A percentile compares a stretch with the other conserved stretches of the same genome.
These are phyloP conservation scores for Nannochloropsis oceanica DNA, from an alignment of 108 stramenopile species.

Conservation along the genomic window DNA sequence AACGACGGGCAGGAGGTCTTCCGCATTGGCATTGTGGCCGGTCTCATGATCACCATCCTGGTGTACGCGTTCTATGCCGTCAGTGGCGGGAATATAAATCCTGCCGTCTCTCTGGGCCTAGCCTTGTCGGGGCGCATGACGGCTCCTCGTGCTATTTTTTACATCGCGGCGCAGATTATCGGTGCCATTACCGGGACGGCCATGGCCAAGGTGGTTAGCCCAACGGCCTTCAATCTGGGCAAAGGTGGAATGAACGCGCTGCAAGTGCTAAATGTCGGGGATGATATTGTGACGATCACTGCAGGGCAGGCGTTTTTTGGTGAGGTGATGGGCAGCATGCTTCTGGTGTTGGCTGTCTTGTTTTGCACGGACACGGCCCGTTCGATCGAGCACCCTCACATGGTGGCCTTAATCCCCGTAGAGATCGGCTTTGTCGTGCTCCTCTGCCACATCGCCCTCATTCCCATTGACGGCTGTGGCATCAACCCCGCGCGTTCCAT, in stretches of 20 bases:
- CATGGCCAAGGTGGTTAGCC: not conserved
- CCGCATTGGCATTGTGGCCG: not conserved
- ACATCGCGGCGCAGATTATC: slow-evolving; percentile 2
- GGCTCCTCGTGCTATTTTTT: not conserved
- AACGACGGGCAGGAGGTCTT: not conserved
- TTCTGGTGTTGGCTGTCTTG: slow-evolving; percentile 7
- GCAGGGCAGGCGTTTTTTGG: not conserved
- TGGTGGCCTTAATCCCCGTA: not conserved
- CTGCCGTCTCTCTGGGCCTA: slow-evolving; percentile 17
- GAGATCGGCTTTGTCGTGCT: slow-evolving; percentile 9
- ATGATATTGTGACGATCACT: not conserved
- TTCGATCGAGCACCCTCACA: not conserved
- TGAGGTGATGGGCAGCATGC: slow-evolving; percentile 6
- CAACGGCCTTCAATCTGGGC: not conserved
- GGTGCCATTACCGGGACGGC: slow-evolving; percentile 1
- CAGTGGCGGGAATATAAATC: slow-evolving; percentile 24
- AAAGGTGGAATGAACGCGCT: not conserved
- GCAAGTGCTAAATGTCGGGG: not conserved
- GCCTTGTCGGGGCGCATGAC: slow-evolving; percentile 6
- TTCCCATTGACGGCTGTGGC: slow-evolving; percentile 18
- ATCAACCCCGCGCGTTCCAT: slow-evolving; percentile 29
- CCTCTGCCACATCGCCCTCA: slow-evolving; percentile 1
- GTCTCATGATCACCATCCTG: not conserved
- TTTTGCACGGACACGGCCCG: not conserved
- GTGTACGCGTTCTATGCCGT: slow-evolving; percentile 5